phyloP scores from a whole-genome alignment of 106 monocot species.

The Apostasia shenzhenica region DNA sequence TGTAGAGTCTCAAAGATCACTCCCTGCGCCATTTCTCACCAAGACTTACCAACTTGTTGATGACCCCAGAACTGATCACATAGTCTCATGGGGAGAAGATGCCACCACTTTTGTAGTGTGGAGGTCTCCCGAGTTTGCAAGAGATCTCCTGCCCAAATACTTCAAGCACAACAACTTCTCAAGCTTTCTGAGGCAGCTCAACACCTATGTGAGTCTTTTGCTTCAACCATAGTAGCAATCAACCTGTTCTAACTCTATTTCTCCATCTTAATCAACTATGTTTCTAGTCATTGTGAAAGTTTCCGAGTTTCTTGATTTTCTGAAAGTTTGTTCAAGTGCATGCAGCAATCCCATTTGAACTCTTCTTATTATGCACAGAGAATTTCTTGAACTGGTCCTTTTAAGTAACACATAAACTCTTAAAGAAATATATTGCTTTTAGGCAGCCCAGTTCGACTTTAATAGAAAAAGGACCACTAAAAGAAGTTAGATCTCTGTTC shows the following conservation, averaged over 20 bases:
- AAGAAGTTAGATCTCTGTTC: too few species aligned
- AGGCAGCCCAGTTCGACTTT: not conserved
- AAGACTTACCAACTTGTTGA: slow-evolving; percentile 90
- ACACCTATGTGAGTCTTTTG: slow-evolving; percentile 66
- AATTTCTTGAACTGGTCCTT: not conserved
- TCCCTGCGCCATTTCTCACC: slow-evolving; percentile 79
- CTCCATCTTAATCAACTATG: not conserved
- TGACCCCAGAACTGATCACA: slow-evolving; percentile 73
- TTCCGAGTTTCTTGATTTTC: not conserved
- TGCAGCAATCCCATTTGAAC: not conserved
- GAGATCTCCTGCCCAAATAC: slow-evolving; percentile 78
- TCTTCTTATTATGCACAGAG: not conserved
- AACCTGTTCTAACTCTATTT: not conserved
- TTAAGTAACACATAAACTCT: not conserved
- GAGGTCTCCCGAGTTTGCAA: slow-evolving; percentile 79
- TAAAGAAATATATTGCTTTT: not conserved
- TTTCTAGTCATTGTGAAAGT: not conserved
- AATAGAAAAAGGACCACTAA: not conserved
- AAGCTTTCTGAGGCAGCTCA: slow-evolving; percentile 92
- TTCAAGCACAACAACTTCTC: slow-evolving; percentile 99
- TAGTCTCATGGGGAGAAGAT: slow-evolving; percentile 91
- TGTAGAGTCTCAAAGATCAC: slow-evolving; percentile 50
- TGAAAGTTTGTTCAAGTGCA: not conserved
- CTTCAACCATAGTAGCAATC: not conserved
- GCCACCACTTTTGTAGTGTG: slow-evolving; percentile 79